These are phyloP conservation scores for Torulaspora indica DNA, from an alignment of 805 yeast genomes.

Conservation along the genomic window DNA sequence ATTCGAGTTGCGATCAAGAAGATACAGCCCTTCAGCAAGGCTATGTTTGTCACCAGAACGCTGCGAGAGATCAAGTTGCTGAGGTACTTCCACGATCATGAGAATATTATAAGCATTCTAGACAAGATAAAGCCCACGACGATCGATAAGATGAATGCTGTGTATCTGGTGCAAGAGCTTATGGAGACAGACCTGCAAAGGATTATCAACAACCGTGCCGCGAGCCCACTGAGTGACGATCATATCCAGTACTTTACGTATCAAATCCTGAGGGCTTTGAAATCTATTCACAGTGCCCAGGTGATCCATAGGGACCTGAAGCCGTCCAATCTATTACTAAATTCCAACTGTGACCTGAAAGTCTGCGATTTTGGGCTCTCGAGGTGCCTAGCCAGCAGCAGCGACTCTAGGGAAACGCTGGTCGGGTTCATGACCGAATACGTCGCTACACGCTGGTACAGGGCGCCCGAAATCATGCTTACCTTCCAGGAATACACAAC, in stretches of 20 bases:
- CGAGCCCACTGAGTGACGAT: slow-evolving; percentile 48
- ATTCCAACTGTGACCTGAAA: slow-evolving; percentile 67
- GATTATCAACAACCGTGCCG: slow-evolving; percentile 49
- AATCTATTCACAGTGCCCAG: slow-evolving; percentile 64
- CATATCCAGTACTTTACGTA: slow-evolving; percentile 68
- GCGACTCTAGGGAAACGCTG: slow-evolving; percentile 42
- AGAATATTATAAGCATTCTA: slow-evolving; percentile 61
- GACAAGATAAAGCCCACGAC: slow-evolving; percentile 62
- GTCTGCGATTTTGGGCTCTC: slow-evolving; percentile 79
- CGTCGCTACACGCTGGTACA: slow-evolving; percentile 80
- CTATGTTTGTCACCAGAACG: slow-evolving; percentile 64
- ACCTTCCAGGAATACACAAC: slow-evolving; percentile 67
- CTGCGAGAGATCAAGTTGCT: slow-evolving; percentile 64
- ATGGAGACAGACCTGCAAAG: slow-evolving; percentile 73
- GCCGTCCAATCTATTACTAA: slow-evolving; percentile 65
- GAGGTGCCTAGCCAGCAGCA: slow-evolving; percentile 43
- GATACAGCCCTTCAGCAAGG: slow-evolving; percentile 63
- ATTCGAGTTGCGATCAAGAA: slow-evolving; percentile 72
- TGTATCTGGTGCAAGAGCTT: slow-evolving; percentile 68
- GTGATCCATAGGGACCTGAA: slow-evolving; percentile 75
- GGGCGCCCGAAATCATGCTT: slow-evolving; percentile 81
- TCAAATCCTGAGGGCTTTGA: slow-evolving; percentile 65
- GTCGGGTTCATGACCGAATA: slow-evolving; percentile 67
- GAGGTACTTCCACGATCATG: slow-evolving; percentile 61
- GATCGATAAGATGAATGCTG: slow-evolving; percentile 61